These are phyloP conservation scores for Physcomitrium patens DNA, from an alignment of 225 moss, liverwort and hornwort genomes.

Conservation along the genomic window DNA sequence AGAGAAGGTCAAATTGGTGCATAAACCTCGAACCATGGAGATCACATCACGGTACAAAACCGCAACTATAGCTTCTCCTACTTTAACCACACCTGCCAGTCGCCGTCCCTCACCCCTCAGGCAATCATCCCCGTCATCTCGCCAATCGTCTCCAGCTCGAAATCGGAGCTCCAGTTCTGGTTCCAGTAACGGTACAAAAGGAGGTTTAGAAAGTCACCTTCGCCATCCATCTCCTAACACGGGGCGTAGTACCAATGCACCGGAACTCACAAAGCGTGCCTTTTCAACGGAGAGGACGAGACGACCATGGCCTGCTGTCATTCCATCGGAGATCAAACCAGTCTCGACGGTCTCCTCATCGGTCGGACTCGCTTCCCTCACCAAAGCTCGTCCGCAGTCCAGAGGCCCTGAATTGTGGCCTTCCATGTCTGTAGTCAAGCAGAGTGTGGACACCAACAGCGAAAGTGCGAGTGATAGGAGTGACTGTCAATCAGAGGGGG, in stretches of 20 bases:
- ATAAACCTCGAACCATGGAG: constrained; percentile 88
- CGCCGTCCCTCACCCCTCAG: constrained; percentile 59
- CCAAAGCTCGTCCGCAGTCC: constrained; percentile 44
- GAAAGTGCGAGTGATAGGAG: constrained; percentile 38
- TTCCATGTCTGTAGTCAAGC: constrained; percentile 53
- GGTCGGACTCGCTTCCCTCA: constrained; percentile 32
- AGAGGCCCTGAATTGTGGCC: constrained; percentile 66
- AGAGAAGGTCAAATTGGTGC: constrained; percentile 80
- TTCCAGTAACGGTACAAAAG: constrained; percentile 1
- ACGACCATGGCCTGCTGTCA: constrained; percentile 78
- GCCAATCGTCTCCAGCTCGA: constrained; percentile 55
- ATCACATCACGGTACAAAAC: constrained; percentile 95
- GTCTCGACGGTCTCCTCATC: constrained; percentile 23
- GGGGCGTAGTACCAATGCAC: constrained; percentile 59
- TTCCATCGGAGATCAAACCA: constrained; percentile 46
- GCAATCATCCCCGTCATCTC: constrained; percentile 57
- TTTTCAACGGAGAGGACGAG: constrained; percentile 80
- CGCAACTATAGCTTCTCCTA: constrained; percentile 43
- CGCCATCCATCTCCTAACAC: constrained; percentile 94
- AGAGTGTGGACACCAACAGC: constrained; percentile 35
- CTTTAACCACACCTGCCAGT: constrained; percentile 40
- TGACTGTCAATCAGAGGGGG: constrained; percentile 36
- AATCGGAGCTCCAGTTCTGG: constrained; percentile 44
- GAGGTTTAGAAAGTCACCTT: constrained; percentile 41
- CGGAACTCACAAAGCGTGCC: constrained; percentile 77